Conservation (phyloP, 352 stramenopile species). For the Blastocystis sp. region DNA sequence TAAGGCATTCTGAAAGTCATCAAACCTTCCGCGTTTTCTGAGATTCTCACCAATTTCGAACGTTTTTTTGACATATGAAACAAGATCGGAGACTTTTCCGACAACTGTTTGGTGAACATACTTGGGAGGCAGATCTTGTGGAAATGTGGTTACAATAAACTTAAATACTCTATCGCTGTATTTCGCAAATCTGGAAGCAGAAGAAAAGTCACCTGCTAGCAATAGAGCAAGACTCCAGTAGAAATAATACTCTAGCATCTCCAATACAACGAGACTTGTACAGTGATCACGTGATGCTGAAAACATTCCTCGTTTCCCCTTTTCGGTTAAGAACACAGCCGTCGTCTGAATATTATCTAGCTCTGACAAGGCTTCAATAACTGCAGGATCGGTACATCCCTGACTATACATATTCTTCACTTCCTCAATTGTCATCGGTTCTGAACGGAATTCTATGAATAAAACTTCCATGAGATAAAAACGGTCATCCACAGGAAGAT, state of each 20-base stretch:
- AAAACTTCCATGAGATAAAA: background rate
- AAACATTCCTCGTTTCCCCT: background rate
- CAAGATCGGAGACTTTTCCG: background rate
- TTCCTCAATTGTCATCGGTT: background rate
- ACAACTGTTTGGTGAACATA: background rate
- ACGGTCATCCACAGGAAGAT: background rate
- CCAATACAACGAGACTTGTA: background rate
- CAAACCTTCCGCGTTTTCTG: background rate
- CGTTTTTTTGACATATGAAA: slow-evolving; percentile 26
- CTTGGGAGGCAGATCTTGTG: background rate
- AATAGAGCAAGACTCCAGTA: background rate
- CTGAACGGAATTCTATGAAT: background rate
- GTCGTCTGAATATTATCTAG: background rate
- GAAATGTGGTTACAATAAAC: background rate
- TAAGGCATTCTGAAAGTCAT: background rate
- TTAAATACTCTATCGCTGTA: slow-evolving; percentile 20
- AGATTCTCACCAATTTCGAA: background rate
- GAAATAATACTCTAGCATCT: slow-evolving; percentile 21
- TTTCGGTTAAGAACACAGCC: background rate
- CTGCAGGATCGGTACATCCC: background rate
- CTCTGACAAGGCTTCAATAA: background rate
- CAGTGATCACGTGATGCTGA: background rate
- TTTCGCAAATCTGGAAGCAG: background rate
- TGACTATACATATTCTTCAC: background rate
- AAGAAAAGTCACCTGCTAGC: background rate